phyloP scores from a whole-genome alignment of 768 basidiomycete genomes.

The Termitomyces heimii region DNA sequence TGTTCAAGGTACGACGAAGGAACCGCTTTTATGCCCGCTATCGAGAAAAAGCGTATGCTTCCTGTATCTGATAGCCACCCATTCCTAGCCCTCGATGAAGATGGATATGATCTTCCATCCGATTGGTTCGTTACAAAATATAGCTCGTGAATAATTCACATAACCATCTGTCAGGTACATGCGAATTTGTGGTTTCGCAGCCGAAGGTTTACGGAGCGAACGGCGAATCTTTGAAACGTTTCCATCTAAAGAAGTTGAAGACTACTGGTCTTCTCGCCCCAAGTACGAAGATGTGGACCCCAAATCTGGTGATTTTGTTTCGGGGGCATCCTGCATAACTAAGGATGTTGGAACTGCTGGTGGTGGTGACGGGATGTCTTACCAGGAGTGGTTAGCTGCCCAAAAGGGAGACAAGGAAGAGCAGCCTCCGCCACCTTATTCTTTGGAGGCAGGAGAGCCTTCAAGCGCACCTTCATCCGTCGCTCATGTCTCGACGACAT shows the following conservation, averaged over 20 bases:
- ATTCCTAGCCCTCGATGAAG: conserved; percentile 72
- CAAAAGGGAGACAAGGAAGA: conserved; percentile 44
- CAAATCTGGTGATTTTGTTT: conserved; percentile 23
- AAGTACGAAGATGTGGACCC: conserved; percentile 41
- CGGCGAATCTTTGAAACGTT: conserved; percentile 58
- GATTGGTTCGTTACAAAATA: conserved; percentile 57
- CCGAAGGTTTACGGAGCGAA: conserved; percentile 60
- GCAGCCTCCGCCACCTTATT: conserved; percentile 66
- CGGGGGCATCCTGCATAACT: conserved; percentile 16
- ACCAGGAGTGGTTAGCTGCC: conserved; percentile 42
- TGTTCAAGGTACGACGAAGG: conserved; percentile 74
- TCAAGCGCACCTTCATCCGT: background rate
- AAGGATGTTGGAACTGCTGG: conserved; percentile 6
- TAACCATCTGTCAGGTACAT: conserved; percentile 50
- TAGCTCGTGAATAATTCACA: background rate
- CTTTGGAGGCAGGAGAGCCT: conserved; percentile 40
- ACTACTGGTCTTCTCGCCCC: conserved; percentile 67
- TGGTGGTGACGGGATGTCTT: conserved; percentile 23
- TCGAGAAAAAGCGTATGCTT: conserved; percentile 49
- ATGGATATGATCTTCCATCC: conserved; percentile 69
- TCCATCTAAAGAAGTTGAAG: conserved; percentile 65
- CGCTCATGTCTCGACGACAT: conserved; percentile 5
- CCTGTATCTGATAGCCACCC: conserved; percentile 54
- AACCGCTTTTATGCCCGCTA: conserved; percentile 74
- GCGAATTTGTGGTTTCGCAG: conserved; percentile 71